Evolutionary conservation across 2,329 filamentous ascomycete genomes (phyloP), one percentile per base, ranked within the genome.

Genomic region (Pseudomassariella vexata): DNA sequence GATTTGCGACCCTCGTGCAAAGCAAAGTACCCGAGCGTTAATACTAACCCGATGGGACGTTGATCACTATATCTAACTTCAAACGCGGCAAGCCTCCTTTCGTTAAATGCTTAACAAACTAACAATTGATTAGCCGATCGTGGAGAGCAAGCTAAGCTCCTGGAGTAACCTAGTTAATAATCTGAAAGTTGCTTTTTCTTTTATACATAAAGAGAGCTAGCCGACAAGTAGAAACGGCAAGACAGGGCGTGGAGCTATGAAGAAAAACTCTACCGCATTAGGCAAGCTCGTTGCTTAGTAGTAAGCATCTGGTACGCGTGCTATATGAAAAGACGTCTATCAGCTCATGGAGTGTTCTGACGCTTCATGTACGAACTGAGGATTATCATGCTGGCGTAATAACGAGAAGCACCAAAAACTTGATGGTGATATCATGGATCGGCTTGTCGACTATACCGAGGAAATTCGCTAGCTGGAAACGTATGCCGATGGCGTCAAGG

Each of bases 211-310:
- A n/a, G 32, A 34, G 26, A 19, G 14, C 18, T 17, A 35, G 23
- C 12, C 12, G 20, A 12, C 27, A 25, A 25, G 12, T 23, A 24
- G 25, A 19, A 19, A 24, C n/a, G 22, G 17, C 12, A 35, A 35
- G 28, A 25, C 27, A 26, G 33, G 33, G 23, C 33, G 26, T 30
- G 27, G 33, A 24, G 33, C 27, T 17, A 35, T 23, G 12, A 35
- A 34, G 32, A 34, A 26, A 25, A 20, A 30, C 15, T 12, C 22
- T 30, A 28, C 33, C 18, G 27, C 33, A 11, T 25, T 30, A 24
- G 21, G 30, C 16, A 35, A 30, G 10, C 27, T 35, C 7, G 21
- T 30, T 24, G 12, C 33, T 19, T 21, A 30, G 22, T 23, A 35
- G 20, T 21, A 35, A 20, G 28, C 33, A 19, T 25, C 33, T 19